Evolutionary conservation across 140 eudicot genomes (phyloP), one percentile per base, ranked within the genome.

Genomic region (Stevia rebaudiana): DNA sequence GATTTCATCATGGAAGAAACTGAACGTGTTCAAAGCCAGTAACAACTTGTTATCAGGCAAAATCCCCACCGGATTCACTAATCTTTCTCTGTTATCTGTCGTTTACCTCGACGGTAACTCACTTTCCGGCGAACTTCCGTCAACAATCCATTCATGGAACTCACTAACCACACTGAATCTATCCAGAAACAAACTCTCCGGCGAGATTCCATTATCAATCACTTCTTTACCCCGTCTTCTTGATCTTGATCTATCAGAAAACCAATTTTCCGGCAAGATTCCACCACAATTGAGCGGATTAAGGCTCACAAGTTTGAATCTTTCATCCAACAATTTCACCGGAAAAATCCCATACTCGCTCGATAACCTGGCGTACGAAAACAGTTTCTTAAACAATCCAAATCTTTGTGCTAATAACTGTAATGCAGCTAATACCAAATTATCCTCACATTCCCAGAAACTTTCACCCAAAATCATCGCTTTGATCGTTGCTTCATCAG

Each of bases 351-450:
- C 97, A 0, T 33, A 10, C 30, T 82, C 71, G 21, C 79, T 81
- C n/a, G 92, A 83, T 51, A 86, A 81, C 73, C 33, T 79, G 39
- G 97, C 97, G 13, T 86, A 74, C 16, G 86, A 65, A 24, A 77
- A 77, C 50, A 89, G 95, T 74, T 89, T 89, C 82, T 78, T 79
- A 36, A 77, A 89, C 75, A 90, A 84, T 44, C 61, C 90, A 2
- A 61, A 70, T 24, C 85, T 90, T 1, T 90, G 97, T 66, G 68
- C 87, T 40, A 74, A 60, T 12, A 56, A 48, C 51, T 86, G 95
- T 35, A 12, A 59, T 53, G 57, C 78, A 41, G 61, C 37, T 48
- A 17, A 40, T 36, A 43, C 69, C 55, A n/a, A 53, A 64, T n/a
- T n/a, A n/a, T 37, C 74, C 42, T 39, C 81, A 30, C 24, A 67